Conservation (phyloP, 345 rosid genomes). For the Pugionium cornutum region DNA sequence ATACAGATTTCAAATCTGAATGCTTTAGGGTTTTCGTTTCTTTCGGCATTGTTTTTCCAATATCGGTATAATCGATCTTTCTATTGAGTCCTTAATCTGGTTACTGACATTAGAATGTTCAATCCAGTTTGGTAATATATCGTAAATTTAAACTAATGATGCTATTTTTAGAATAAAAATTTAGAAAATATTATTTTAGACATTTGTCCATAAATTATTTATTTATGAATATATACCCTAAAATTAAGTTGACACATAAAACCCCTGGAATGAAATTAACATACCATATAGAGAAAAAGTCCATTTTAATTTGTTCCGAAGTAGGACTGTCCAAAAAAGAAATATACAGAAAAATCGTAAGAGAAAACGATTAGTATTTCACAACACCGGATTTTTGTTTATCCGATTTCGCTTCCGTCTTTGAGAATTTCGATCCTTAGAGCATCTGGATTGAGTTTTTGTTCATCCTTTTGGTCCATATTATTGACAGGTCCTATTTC, state of each 20-base stretch:
- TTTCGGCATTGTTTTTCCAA: not conserved
- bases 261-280: not conserved
- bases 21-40: slow-evolving; percentile 27
- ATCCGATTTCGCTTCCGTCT: slow-evolving; percentile 18
- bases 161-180: no score
- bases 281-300: not conserved
- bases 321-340: not conserved
- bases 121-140: not conserved
- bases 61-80: not conserved
- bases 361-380: slow-evolving; percentile 4
- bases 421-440: not conserved
- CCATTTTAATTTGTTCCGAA: not conserved
- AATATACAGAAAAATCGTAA: not conserved
- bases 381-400: not conserved
- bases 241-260: not conserved
- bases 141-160: no score
- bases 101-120: slow-evolving; percentile 19
- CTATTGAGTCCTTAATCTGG: not conserved
- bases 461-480: not conserved
- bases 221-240: not conserved
- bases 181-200: no score
- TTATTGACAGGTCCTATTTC: not conserved
- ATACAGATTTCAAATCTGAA: slow-evolving; percentile 13
- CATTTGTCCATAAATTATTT: no score
- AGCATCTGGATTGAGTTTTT: slow-evolving; percentile 11